These are phyloP conservation scores for Polytrichum commune DNA, from an alignment of 225 moss, liverwort and hornwort genomes.

Conservation along the genomic window DNA sequence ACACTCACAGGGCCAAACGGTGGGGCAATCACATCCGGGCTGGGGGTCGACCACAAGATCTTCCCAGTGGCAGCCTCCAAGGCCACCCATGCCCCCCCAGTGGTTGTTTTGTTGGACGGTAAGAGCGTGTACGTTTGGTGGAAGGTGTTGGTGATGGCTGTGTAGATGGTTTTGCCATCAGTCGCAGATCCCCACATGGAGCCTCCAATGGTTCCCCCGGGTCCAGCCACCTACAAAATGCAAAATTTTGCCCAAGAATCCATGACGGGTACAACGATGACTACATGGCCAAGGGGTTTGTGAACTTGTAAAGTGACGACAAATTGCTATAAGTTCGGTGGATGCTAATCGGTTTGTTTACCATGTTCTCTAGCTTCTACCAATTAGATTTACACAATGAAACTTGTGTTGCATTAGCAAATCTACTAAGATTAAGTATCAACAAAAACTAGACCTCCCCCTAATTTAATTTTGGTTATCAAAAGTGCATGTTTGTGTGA, in stretches of 20 bases:
- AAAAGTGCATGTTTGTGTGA: no score
- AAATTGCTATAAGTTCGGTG: no score
- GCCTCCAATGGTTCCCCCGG: constrained; percentile 7
- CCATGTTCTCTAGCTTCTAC: no score
- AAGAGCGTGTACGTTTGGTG: not conserved
- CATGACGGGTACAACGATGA: no score
- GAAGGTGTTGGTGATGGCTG: constrained; percentile 3
- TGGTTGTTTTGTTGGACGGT: constrained; percentile 4
- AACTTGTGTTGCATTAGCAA: no score
- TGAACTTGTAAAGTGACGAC: no score
- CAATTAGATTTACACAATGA: no score
- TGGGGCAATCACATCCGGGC: not conserved
- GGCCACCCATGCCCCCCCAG: constrained; percentile 16
- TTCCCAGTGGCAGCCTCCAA: constrained; percentile 6
- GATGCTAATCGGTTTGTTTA: no score
- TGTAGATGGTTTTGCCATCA: constrained; percentile 1
- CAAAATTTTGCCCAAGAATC: not conserved
- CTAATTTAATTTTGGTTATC: no score
- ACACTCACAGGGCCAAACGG: constrained; percentile 6
- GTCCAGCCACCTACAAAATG: constrained; percentile 12
- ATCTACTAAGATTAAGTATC: no score
- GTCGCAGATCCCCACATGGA: constrained; percentile 17
- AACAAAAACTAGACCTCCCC: no score
- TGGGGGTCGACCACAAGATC: constrained; percentile 9
- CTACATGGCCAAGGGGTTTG: no score